Base-by-base conservation (phyloP, 2,329 filamentous ascomycete species). In the Microcyclospora tardicrescens region DNA sequence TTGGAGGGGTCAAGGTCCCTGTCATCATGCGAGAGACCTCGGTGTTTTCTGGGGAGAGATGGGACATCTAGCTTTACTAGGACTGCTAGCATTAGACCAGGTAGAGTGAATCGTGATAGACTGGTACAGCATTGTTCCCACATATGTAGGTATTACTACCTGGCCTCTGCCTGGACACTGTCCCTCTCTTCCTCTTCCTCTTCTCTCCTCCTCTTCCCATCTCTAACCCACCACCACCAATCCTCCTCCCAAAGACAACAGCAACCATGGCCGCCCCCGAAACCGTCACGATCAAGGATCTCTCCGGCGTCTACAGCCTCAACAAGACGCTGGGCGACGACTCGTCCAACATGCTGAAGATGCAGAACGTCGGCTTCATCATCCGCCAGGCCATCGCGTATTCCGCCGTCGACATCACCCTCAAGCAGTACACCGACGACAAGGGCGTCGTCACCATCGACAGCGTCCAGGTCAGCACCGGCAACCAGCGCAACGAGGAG, bases 251-350 rank as follows among this genome's bases (percentile, higher is more conserved):
- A 24, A 4, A 24, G n/a, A n/a, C n/a, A 8, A 24, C 34, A 28
- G 15, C 39, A 41, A 71, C 42, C 54, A 87, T 87, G 82, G 81
- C 82, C 47, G 79, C 80, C 44, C 82, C 83, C 40, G 60, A 71
- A 37, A 68, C 70, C 44, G 75, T 79, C 66, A 83, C 71, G 36
- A 70, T 78, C 51, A 70, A 71, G 46, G 70, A 84, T 65, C 71
- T 87, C 50, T 75, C 62, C 51, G 83, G 82, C 45, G 73, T 71
- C 54, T 87, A 78, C 71, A 59, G 68, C 42, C 72, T 87, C 84
- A 87, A 91, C 71, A 81, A 82, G 58, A 63, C 66, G 45, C 67
- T 86, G 49, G 86, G 82, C 42, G 78, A 81, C 60, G 64, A 70
- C 47, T 65, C 77, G 35, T 81, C 86, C 43, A 67, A 76, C 1